Evolutionary conservation across 495 filamentous ascomycete genomes (phyloP), one percentile per base, ranked within the genome.

Genomic region (Penicillium roqueforti): DNA sequence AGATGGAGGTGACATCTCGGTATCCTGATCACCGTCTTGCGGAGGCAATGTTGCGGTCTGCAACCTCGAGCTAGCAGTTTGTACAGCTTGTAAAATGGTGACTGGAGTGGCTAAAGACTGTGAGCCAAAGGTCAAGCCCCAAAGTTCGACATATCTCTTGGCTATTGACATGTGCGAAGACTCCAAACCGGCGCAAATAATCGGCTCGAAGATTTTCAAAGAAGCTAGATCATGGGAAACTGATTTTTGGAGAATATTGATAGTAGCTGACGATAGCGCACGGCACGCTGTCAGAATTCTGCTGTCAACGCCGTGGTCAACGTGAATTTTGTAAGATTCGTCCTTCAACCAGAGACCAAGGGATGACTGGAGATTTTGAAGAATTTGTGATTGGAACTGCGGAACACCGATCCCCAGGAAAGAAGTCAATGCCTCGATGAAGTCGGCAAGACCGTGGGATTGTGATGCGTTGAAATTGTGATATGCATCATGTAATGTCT

Each of bases 181-280:
- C 39, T 77, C 61, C 9, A 91, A 71, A 7, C 83, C 80, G 32
- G 83, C 72, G 31, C 76, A 71, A 1, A 89, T 66, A 20, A 88
- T 66, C 0, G 60, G 55, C 50, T 83, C 76, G 25, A 87, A 71
- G 16, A 60, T 67, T 39, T 68, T 57, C 4, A 87, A 60, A 4
- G 73, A 62, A 1, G 64, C 56, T 5, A 66, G 63, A 54, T 84
- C 72, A 47, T 75, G 63, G 39, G 62, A 55, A 26, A 66, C 56
- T n/a, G 58, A 53, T 25, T 51, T 56, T 51, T 74, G 66, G 19
- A 77, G 49, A 14, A 73, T 65, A 48, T 69, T 74, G 26, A 73
- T 38, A 28, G 73, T 54, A 23, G 68, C 62, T 25, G 64, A 64
- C 10, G 69, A 69, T 5, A 77, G 66, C 1, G 67, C 66, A 10